phyloP scores from a whole-genome alignment of 176 grass and related monocot species.

The Oryza meridionalis region DNA sequence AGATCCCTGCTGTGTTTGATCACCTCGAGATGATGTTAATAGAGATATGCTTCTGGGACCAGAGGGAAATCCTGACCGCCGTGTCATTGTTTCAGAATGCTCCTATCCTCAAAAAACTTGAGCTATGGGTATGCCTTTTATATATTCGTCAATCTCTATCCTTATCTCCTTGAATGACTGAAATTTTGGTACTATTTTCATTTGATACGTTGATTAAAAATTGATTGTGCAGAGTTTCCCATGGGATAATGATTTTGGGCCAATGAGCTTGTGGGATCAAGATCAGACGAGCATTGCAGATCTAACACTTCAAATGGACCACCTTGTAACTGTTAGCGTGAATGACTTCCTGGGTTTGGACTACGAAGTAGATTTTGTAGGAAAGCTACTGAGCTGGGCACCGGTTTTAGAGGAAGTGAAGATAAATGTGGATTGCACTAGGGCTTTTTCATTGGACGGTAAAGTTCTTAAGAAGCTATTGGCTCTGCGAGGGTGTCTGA shows the following conservation, averaged over 20 bases:
- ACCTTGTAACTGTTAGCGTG: background rate
- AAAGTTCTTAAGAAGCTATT: too few relatives aligned
- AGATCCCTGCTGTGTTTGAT: background rate
- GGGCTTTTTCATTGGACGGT: too few relatives aligned
- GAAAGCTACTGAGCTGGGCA: background rate
- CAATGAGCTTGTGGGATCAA: conserved; percentile 3
- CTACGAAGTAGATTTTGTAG: background rate
- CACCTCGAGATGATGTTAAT: background rate
- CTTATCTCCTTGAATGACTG: background rate
- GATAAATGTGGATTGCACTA: background rate
- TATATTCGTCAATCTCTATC: background rate
- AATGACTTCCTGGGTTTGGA: background rate
- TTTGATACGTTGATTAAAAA: background rate
- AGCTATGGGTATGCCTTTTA: background rate
- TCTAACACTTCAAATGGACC: background rate
- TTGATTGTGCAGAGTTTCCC: background rate
- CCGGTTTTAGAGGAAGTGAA: background rate
- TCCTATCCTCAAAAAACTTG: background rate
- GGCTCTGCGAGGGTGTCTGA: background rate
- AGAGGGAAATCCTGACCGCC: background rate
- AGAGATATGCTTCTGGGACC: conserved; percentile 3
- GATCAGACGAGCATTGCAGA: background rate
- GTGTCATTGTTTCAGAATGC: background rate
- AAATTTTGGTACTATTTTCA: background rate
- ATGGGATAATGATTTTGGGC: background rate